Conservation (phyloP, 208 protist genomes). For the Leishmania tropica region DNA sequence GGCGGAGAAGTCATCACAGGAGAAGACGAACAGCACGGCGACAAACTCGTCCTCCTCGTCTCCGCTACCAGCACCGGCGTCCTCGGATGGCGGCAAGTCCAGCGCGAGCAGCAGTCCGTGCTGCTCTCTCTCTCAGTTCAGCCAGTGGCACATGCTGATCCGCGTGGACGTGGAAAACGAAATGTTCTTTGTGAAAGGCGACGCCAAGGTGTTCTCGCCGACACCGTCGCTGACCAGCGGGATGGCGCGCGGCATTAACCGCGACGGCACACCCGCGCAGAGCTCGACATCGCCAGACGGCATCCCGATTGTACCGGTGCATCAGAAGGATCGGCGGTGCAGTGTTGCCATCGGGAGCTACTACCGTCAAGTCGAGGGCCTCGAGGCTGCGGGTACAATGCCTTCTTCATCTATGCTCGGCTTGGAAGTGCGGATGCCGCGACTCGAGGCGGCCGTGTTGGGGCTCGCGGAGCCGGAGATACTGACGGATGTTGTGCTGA, state of each 20-base stretch:
- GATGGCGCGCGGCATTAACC: slow-evolving; percentile 55
- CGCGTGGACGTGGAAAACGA: slow-evolving; percentile 82
- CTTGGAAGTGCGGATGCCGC: slow-evolving; percentile 77
- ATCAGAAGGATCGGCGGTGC: slow-evolving; percentile 56
- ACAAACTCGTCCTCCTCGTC: slow-evolving; percentile 26
- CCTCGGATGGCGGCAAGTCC: neutral
- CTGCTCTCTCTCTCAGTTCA: slow-evolving; percentile 63
- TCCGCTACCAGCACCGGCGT: neutral
- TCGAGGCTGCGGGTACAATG: slow-evolving; percentile 24
- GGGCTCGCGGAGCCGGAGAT: slow-evolving; percentile 51
- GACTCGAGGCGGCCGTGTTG: slow-evolving; percentile 68
- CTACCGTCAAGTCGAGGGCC: slow-evolving; percentile 39
- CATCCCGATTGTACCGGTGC: slow-evolving; percentile 70
- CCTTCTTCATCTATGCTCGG: slow-evolving; percentile 53
- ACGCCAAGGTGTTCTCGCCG: slow-evolving; percentile 82
- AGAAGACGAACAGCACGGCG: slow-evolving; percentile 6
- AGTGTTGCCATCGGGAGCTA: slow-evolving; percentile 63
- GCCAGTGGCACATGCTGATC: slow-evolving; percentile 84
- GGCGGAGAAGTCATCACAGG: slow-evolving; percentile 31
- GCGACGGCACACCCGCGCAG: slow-evolving; percentile 43
- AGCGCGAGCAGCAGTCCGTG: slow-evolving; percentile 22
- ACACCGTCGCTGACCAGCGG: slow-evolving; percentile 62
- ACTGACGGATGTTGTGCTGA: slow-evolving; percentile 73
- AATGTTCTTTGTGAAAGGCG: slow-evolving; percentile 70
- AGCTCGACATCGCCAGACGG: slow-evolving; percentile 49